Percentiles rank a stretch among this genome's conserved stretches.
phyloP scores from a whole-genome alignment of 768 basidiomycete genomes.

The Trametes gibbosa region DNA sequence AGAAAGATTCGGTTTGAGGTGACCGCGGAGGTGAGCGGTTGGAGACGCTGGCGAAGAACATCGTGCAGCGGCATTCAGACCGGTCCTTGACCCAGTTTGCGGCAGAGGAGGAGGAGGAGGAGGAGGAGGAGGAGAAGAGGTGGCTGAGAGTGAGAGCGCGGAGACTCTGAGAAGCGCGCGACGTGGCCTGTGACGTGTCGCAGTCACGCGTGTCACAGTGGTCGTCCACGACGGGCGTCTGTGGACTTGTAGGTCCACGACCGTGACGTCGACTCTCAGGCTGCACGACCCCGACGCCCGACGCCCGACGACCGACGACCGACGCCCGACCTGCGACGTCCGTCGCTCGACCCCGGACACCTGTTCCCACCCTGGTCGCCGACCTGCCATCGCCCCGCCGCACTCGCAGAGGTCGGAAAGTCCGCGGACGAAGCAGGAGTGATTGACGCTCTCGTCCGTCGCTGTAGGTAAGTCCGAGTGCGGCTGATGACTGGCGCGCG shows the following conservation, averaged over 20 bases:
- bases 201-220: not conserved
- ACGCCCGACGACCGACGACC: not conserved
- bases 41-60: slow-evolving; percentile 49
- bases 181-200: slow-evolving; percentile 13
- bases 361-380: not conserved
- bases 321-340: no score
- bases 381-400: no score
- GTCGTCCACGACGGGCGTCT: slow-evolving; percentile 1
- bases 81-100: not conserved
- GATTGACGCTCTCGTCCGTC: not conserved
- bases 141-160: not conserved
- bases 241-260: slow-evolving; percentile 8
- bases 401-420: no score
- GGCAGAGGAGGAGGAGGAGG: not conserved
- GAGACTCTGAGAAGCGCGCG: not conserved
- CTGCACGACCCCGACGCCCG: not conserved
- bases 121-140: not conserved
- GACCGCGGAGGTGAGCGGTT: slow-evolving; percentile 47
- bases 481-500: not conserved
- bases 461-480: not conserved
- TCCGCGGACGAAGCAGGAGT: no score
- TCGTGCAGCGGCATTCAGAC: slow-evolving; percentile 48
- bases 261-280: not conserved
- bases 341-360: no score
- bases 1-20: slow-evolving; percentile 64